phyloP scores from a whole-genome alignment of 108 stramenopile species.

The Chaetoceros muelleri region DNA sequence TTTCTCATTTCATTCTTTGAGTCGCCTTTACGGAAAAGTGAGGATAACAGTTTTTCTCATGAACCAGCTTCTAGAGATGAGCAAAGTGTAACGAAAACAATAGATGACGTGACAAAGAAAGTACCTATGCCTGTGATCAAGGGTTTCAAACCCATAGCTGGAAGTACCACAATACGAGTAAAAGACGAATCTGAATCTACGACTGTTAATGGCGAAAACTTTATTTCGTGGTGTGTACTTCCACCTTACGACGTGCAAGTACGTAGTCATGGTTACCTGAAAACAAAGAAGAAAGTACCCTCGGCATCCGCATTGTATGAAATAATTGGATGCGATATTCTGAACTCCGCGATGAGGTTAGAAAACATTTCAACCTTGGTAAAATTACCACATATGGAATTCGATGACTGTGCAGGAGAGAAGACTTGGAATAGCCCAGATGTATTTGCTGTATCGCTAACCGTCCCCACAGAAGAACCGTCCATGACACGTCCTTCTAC shows the following conservation, averaged over 20 bases:
- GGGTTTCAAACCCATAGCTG: slow-evolving; percentile 35
- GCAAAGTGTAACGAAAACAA: neutral
- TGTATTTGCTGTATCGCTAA: slow-evolving; percentile 47
- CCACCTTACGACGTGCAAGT: slow-evolving; percentile 33
- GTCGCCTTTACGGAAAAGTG: too few relatives aligned
- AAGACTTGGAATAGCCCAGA: slow-evolving; percentile 78
- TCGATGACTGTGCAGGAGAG: slow-evolving; percentile 16
- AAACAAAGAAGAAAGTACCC: slow-evolving; percentile 63
- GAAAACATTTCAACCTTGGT: slow-evolving; percentile 60
- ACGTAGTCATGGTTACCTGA: slow-evolving; percentile 56
- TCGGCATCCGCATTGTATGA: slow-evolving; percentile 66
- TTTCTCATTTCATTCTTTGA: neutral
- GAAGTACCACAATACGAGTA: slow-evolving; percentile 47
- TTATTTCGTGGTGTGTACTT: slow-evolving; percentile 44
- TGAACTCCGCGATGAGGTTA: slow-evolving; percentile 42
- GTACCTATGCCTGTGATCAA: neutral
- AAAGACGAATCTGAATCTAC: slow-evolving; percentile 39
- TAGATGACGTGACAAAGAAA: neutral
- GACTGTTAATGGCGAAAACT: slow-evolving; percentile 30
- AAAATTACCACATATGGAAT: slow-evolving; percentile 35
- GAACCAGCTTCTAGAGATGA: neutral
- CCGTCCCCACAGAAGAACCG: slow-evolving; percentile 77
- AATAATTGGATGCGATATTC: slow-evolving; percentile 53
- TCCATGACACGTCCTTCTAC: slow-evolving; percentile 30
- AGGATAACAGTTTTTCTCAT: too few relatives aligned